Conservation (phyloP, 352 stramenopile genomes). For the Phytophthora fragariaefolia region DNA sequence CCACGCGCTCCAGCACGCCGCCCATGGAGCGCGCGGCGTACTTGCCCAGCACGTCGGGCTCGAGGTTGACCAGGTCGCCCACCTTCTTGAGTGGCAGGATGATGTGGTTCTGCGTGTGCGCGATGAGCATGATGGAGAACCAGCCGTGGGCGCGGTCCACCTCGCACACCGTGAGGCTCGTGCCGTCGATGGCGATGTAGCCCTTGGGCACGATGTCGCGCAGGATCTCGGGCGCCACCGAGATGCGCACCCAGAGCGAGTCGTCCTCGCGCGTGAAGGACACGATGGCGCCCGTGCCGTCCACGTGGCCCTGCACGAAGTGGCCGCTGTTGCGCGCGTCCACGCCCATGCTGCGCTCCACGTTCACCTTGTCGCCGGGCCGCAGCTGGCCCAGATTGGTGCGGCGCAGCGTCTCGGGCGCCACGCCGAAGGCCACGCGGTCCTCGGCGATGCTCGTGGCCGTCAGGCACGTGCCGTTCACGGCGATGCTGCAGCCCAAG, state of each 20-base stretch:
- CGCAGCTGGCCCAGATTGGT: slow-evolving; percentile 90
- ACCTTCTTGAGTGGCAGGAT: slow-evolving; percentile 94
- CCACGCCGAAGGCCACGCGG: slow-evolving; percentile 93
- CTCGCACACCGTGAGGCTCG: slow-evolving; percentile 97
- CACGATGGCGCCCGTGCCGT: slow-evolving; percentile 94
- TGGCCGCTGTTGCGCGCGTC: slow-evolving; percentile 97
- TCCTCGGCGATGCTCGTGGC: slow-evolving; percentile 91
- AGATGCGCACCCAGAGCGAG: slow-evolving; percentile 96
- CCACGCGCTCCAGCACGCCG: slow-evolving; percentile 60
- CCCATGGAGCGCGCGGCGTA: slow-evolving; percentile 87
- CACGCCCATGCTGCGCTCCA: slow-evolving; percentile 90
- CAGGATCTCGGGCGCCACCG: slow-evolving; percentile 81
- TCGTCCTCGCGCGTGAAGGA: slow-evolving; percentile 93
- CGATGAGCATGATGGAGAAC: slow-evolving; percentile 99
- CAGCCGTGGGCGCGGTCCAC: slow-evolving; percentile 85
- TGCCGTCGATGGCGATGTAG: slow-evolving; percentile 99
- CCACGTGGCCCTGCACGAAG: slow-evolving; percentile 99
- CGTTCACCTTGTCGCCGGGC: slow-evolving; percentile 94
- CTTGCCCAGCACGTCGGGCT: slow-evolving; percentile 93
- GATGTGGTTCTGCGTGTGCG: slow-evolving; percentile 98
- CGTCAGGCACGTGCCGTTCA: slow-evolving; percentile 98
- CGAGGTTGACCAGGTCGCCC: slow-evolving; percentile 91
- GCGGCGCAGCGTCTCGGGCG: slow-evolving; percentile 95
- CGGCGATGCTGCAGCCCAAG: slow-evolving; percentile 95
- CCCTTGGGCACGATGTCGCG: slow-evolving; percentile 92